These are phyloP conservation scores for Oenanthe sinensis DNA, from an alignment of 129 eudicot species.

Conservation along the genomic window DNA sequence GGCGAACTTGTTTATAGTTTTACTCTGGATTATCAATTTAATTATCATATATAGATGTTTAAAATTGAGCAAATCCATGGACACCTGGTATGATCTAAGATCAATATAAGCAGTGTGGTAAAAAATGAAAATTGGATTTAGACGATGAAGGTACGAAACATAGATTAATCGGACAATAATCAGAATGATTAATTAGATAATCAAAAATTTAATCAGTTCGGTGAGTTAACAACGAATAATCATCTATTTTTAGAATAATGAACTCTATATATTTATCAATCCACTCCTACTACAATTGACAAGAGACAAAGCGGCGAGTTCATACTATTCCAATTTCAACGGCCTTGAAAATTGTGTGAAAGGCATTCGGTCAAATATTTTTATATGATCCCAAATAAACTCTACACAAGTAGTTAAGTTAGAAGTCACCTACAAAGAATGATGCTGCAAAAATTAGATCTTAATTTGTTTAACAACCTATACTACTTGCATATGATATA, in stretches of 20 bases:
- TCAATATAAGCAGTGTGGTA: neutral
- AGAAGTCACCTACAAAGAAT: neutral
- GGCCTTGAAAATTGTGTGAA: neutral
- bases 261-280: neutral
- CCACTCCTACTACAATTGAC: no score
- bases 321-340: neutral
- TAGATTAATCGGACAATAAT: no score
- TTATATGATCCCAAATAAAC: neutral
- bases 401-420: neutral
- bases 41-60: neutral
- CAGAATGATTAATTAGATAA: no score
- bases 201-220: no score
- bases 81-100: neutral
- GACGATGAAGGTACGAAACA: no score
- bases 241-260: no score
- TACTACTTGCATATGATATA: neutral
- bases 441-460: neutral
- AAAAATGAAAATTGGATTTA: no score
- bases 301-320: no score
- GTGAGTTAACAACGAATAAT: no score
- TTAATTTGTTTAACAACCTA: neutral
- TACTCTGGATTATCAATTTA: neutral
- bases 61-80: neutral
- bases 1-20: neutral
- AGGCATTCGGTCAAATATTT: neutral